Conservation (phyloP, 495 filamentous ascomycete genomes). For the Neurospora sp. region DNA sequence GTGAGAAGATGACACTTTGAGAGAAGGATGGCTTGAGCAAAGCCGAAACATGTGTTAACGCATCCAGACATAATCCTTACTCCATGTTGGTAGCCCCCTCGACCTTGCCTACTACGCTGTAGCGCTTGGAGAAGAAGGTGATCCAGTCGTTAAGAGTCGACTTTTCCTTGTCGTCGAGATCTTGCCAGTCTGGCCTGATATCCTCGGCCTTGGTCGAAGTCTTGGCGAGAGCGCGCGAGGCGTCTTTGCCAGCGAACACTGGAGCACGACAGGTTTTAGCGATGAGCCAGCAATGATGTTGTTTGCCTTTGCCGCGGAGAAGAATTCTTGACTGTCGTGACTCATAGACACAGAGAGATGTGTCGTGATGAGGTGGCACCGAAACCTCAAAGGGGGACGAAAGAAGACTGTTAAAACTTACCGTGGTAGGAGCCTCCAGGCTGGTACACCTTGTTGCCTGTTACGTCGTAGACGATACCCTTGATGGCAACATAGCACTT, state of each 20-base stretch:
- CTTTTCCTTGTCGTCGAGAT: slow-evolving; percentile 82
- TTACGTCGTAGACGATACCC: slow-evolving; percentile 90
- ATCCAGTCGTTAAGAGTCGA: slow-evolving; percentile 79
- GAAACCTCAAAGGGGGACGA: background rate
- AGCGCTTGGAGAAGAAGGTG: slow-evolving; percentile 91
- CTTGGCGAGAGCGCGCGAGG: slow-evolving; percentile 76
- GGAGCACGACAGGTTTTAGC: background rate
- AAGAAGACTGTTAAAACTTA: slow-evolving; percentile 28
- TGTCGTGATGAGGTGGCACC: background rate
- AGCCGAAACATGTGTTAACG: background rate
- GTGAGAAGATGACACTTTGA: background rate
- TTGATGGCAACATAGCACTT: slow-evolving; percentile 94
- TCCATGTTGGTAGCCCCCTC: slow-evolving; percentile 44
- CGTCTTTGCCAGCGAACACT: slow-evolving; percentile 95
- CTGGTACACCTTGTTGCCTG: slow-evolving; percentile 73
- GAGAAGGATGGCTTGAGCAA: background rate
- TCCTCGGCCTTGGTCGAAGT: slow-evolving; percentile 83
- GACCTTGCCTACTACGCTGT: slow-evolving; percentile 83
- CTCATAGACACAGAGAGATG: background rate
- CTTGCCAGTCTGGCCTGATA: slow-evolving; percentile 72
- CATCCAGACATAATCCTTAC: slow-evolving; percentile 1
- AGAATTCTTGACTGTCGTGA: too few species aligned
- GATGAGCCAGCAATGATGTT: background rate
- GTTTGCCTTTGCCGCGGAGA: background rate
- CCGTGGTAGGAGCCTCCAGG: slow-evolving; percentile 76